A percentile compares a stretch with the other conserved stretches of the same genome.
Conservation (phyloP, 805 yeast genomes). For the Candida nonsorbophila region DNA sequence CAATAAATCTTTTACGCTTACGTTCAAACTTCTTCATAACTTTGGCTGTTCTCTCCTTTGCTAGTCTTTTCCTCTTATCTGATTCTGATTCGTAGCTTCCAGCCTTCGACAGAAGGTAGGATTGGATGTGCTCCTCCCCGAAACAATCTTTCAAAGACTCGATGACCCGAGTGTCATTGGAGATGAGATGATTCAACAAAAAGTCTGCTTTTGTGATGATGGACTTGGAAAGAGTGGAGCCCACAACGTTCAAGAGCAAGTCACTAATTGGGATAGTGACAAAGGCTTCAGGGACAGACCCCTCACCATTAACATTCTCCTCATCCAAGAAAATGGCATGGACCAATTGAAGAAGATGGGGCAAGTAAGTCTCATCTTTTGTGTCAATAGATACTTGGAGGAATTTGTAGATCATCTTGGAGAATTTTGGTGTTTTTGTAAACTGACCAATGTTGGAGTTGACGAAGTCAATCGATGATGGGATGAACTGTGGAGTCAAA, state of each 20-base stretch:
- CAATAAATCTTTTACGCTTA: conserved; percentile 42
- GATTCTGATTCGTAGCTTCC: conserved; percentile 44
- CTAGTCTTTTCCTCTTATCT: conserved; percentile 52
- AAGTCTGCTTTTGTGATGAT: conserved; percentile 52
- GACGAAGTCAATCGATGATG: conserved; percentile 28
- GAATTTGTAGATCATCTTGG: conserved; percentile 53
- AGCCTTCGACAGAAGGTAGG: conserved; percentile 43
- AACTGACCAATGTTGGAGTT: conserved; percentile 40
- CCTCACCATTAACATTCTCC: conserved; percentile 35
- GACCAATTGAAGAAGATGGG: conserved; percentile 59
- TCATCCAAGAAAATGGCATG: conserved; percentile 60
- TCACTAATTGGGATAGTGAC: conserved; percentile 54
- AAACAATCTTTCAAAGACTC: conserved; percentile 51
- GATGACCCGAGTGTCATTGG: conserved; percentile 44
- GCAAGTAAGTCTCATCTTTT: conserved; percentile 49
- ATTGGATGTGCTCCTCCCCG: conserved; percentile 49
- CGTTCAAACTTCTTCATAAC: conserved; percentile 58
- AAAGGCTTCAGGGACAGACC: conserved; percentile 39
- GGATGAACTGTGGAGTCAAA: conserved; percentile 41
- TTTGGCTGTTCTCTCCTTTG: conserved; percentile 57
- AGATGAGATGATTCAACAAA: conserved; percentile 46
- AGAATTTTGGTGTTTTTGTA: conserved; percentile 48
- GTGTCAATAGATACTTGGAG: conserved; percentile 47
- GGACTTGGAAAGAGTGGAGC: conserved; percentile 44
- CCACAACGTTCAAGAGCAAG: conserved; percentile 46